Percentiles rank a stretch among this genome's conserved stretches.
phyloP scores from a whole-genome alignment of 208 protist genomes.

The Trypanosoma melophagium region DNA sequence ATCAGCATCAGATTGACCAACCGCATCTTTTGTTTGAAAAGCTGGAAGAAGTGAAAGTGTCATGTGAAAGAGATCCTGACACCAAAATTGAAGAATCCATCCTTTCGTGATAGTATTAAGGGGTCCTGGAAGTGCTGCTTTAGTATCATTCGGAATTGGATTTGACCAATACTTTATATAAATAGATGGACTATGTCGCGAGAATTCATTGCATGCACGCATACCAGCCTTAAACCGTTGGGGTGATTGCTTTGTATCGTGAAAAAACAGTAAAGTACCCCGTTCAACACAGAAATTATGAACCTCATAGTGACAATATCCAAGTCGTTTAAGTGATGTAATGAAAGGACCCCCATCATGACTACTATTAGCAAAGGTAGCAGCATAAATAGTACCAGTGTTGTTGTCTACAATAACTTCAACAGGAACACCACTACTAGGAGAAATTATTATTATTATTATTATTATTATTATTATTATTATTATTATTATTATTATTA shows the following conservation, averaged over 20 bases:
- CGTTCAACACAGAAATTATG: constrained; percentile 34
- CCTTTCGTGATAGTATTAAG: constrained; percentile 29
- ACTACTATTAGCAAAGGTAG: constrained; percentile 16
- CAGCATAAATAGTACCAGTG: constrained; percentile 6
- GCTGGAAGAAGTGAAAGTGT: constrained; percentile 35
- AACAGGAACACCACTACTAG: background rate
- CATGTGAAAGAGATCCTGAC: constrained; percentile 43
- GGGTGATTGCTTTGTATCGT: constrained; percentile 1
- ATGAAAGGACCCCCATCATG: constrained; percentile 20
- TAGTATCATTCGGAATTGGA: constrained; percentile 13
- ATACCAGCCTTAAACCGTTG: constrained; percentile 8
- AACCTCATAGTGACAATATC: constrained; percentile 32
- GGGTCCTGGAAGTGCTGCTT: constrained; percentile 22
- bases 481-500: background rate
- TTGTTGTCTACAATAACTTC: constrained; percentile 22
- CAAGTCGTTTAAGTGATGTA: constrained; percentile 12
- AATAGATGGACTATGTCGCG: constrained; percentile 26
- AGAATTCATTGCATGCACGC: constrained; percentile 38
- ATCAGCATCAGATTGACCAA: constrained; percentile 21
- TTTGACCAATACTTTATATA: constrained; percentile 30
- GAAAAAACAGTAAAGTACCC: constrained; percentile 32
- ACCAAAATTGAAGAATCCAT: constrained; percentile 43
- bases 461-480: background rate
- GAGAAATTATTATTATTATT: background rate
- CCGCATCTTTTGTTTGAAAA: constrained; percentile 25